phyloP scores from a whole-genome alignment of 2,329 filamentous ascomycete species.

The Penicillium polonicum region DNA sequence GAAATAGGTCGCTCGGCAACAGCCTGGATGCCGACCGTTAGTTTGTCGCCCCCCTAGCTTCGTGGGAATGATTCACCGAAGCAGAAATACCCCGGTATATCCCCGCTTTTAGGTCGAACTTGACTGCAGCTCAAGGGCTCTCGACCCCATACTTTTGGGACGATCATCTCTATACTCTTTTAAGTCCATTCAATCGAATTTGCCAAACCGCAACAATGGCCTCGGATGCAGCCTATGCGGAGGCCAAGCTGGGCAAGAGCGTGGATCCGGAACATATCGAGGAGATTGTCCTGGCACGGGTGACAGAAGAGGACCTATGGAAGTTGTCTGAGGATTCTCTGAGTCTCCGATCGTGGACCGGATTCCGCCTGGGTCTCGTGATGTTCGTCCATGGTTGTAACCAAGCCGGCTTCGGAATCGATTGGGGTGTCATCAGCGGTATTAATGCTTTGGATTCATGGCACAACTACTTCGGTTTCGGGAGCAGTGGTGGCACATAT shows the following conservation, averaged over 20 bases:
- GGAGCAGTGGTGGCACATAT: constrained; percentile 40
- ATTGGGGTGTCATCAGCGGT: constrained; percentile 51
- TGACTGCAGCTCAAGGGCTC: not conserved
- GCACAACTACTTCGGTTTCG: constrained; percentile 49
- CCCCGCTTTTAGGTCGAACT: not conserved
- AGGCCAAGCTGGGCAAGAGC: constrained; percentile 10
- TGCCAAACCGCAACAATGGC: constrained; percentile 1
- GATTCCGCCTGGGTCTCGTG: constrained; percentile 43
- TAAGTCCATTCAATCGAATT: not conserved
- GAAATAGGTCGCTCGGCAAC: constrained; percentile 10
- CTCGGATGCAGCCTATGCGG: not conserved
- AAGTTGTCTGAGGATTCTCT: constrained; percentile 45
- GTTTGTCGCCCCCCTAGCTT: constrained; percentile 1
- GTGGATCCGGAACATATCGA: constrained; percentile 36
- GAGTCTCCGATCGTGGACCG: constrained; percentile 42
- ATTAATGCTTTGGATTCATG: constrained; percentile 47
- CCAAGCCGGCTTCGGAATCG: constrained; percentile 50
- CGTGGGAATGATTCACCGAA: not conserved
- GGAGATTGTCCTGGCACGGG: constrained; percentile 46
- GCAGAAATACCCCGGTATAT: constrained; percentile 14
- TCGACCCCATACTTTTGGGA: not conserved
- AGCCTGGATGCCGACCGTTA: not conserved
- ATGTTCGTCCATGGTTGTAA: constrained; percentile 51
- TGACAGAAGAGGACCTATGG: constrained; percentile 50
- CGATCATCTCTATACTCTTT: not conserved